Evolutionary conservation across 352 stramenopile species (phyloP).

Genomic region (Phytophthora podocarpi): DNA sequence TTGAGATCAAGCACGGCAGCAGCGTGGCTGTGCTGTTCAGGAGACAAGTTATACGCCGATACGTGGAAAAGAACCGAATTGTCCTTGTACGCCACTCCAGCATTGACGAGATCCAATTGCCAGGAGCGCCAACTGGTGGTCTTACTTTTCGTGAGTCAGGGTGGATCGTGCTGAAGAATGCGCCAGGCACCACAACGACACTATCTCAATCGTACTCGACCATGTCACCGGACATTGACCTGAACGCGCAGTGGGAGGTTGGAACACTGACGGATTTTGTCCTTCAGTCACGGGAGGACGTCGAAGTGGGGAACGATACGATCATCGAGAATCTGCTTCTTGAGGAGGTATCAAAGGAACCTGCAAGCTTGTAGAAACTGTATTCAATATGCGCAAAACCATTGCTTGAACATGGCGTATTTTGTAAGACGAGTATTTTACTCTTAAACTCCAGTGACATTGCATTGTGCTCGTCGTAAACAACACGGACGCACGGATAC

Average conservation of each 20-base stretch:
- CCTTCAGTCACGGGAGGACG: slow-evolving; percentile 24
- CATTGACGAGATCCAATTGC: slow-evolving; percentile 37
- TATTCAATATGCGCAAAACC: too few species aligned
- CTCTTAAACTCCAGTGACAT: too few species aligned
- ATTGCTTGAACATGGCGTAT: too few species aligned
- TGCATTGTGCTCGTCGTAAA: too few species aligned
- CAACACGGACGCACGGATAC: too few species aligned
- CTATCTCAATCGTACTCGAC: slow-evolving; percentile 30
- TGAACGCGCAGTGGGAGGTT: slow-evolving; percentile 34
- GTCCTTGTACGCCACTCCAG: slow-evolving; percentile 35
- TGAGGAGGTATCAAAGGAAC: slow-evolving; percentile 14
- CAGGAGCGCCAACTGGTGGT: slow-evolving; percentile 8
- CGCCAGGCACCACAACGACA: slow-evolving; percentile 1
- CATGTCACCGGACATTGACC: slow-evolving; percentile 21
- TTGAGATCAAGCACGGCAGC: slow-evolving; percentile 20
- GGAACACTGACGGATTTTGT: slow-evolving; percentile 48
- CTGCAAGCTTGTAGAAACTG: background rate
- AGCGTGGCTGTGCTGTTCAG: slow-evolving; percentile 19
- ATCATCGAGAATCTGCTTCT: slow-evolving; percentile 32
- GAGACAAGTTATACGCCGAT: slow-evolving; percentile 23
- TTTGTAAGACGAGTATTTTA: too few species aligned
- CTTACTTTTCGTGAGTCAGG: slow-evolving; percentile 38
- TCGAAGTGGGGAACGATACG: slow-evolving; percentile 21
- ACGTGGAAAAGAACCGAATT: slow-evolving; percentile 23
- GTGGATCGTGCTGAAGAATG: slow-evolving; percentile 32